Evolutionary conservation across 2,329 filamentous ascomycete genomes (phyloP).

Genomic region (Periconia macrospinosa): DNA sequence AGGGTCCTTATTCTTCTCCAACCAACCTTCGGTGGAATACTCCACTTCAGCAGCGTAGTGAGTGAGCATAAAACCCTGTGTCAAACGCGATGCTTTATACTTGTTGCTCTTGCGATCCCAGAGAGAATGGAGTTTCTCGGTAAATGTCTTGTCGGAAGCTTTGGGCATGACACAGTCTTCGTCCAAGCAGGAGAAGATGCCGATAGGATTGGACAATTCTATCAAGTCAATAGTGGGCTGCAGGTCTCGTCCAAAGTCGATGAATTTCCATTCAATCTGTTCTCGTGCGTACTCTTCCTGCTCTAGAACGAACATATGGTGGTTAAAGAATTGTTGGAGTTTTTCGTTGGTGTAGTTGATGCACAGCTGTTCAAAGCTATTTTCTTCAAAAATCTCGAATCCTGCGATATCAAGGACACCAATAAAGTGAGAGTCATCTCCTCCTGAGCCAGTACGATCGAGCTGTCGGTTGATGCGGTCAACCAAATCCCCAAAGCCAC

Average conservation of each 20-base stretch:
- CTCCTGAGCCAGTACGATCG: conserved; percentile 78
- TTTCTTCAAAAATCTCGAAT: conserved; percentile 99
- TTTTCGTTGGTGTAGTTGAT: conserved; percentile 99
- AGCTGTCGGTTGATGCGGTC: conserved; percentile 88
- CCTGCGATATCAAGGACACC: conserved; percentile 98
- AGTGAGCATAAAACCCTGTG: conserved; percentile 91
- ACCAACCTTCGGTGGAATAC: conserved; percentile 91
- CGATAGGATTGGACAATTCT: conserved; percentile 93
- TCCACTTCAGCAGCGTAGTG: conserved; percentile 98
- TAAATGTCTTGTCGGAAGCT: conserved; percentile 94
- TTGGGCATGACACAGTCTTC: conserved; percentile 99
- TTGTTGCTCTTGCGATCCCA: conserved; percentile 97
- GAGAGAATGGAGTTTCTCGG: conserved; percentile 92
- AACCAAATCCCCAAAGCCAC: conserved; percentile 91
- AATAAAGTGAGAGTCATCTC: conserved; percentile 93
- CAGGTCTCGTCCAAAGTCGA: conserved; percentile 95
- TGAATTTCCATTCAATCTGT: conserved; percentile 99
- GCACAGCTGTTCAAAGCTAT: conserved; percentile 97
- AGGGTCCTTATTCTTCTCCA: conserved; percentile 99
- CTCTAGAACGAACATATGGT: conserved; percentile 99
- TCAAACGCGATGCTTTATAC: conserved; percentile 84
- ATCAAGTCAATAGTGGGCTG: conserved; percentile 98
- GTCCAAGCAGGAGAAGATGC: conserved; percentile 97
- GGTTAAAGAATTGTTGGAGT: conserved; percentile 98
- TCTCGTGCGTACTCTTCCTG: conserved; percentile 97